These are phyloP conservation scores for Olyra latifolia DNA, from an alignment of 176 grass and related monocot genomes.

Conservation along the genomic window DNA sequence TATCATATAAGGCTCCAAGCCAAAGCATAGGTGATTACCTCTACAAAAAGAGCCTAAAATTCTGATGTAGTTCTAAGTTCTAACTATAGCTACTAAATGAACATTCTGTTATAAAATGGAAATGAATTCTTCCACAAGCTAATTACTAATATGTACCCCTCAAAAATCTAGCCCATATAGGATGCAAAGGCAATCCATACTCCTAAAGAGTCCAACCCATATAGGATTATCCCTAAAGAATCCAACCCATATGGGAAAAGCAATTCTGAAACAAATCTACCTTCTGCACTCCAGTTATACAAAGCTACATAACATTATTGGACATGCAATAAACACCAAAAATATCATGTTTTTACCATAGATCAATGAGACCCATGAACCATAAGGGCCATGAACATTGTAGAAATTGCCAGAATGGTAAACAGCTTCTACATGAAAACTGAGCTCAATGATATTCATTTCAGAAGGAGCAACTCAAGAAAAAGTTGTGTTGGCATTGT, in stretches of 20 bases:
- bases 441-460: constrained; percentile 7
- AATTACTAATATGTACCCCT: neutral
- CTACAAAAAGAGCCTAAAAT: neutral
- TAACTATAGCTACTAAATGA: neutral
- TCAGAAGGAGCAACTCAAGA: constrained; percentile 4
- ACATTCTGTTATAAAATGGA: neutral
- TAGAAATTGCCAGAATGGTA: neutral
- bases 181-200: neutral
- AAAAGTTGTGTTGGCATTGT: neutral
- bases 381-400: neutral
- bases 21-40: neutral
- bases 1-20: too few relatives aligned
- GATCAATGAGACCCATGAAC: neutral
- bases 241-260: neutral
- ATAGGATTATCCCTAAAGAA: neutral
- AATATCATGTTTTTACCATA: neutral
- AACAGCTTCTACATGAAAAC: neutral
- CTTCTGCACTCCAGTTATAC: neutral
- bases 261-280: neutral
- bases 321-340: neutral
- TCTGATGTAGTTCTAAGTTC: neutral
- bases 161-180: neutral
- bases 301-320: neutral
- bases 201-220: neutral
- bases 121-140: neutral